A percentile compares a stretch with the other conserved stretches of the same genome.
Conservation (phyloP, 164 flowering plant species). For the Vitis rupestris region DNA sequence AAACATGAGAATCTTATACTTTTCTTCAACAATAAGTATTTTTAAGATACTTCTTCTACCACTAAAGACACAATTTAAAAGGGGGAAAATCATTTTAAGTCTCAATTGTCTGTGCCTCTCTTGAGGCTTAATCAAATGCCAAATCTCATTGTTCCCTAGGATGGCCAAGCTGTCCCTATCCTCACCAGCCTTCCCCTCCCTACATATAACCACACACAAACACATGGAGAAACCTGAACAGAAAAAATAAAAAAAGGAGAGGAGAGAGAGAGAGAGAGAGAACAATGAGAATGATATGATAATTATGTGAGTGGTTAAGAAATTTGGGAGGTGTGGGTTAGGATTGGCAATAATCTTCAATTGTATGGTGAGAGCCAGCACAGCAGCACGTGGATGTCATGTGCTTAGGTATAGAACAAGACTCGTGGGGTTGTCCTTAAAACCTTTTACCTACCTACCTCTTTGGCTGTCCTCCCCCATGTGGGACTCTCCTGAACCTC, state of each 20-base stretch:
- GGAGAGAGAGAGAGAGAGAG: not conserved
- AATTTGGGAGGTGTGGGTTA: constrained; percentile 3
- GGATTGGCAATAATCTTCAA: constrained; percentile 4
- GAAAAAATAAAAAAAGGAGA: not conserved
- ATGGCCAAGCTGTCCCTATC: not conserved
- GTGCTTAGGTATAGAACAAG: constrained; percentile 32
- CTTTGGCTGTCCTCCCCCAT: constrained; percentile 28
- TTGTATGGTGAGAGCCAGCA: constrained; percentile 21
- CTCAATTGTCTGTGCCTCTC: no score
- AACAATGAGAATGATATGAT: not conserved
- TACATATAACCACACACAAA: not conserved
- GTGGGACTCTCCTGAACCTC: constrained; percentile 18
- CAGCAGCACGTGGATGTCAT: constrained; percentile 31
- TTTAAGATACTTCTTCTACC: no score
- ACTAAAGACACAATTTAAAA: no score
- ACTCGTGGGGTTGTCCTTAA: constrained; percentile 19
- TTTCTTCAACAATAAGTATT: no score
- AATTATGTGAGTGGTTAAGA: constrained; percentile 12
- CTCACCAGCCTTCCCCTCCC: not conserved
- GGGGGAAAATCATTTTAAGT: no score
- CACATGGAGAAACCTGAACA: constrained; percentile 3
- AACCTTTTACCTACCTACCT: constrained; percentile 22
- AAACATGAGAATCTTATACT: no score
- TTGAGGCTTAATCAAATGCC: not conserved
- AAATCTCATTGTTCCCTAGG: not conserved